Conservation (phyloP, 129 eudicot genomes). For the carrot (Daucus carota) region DNA sequence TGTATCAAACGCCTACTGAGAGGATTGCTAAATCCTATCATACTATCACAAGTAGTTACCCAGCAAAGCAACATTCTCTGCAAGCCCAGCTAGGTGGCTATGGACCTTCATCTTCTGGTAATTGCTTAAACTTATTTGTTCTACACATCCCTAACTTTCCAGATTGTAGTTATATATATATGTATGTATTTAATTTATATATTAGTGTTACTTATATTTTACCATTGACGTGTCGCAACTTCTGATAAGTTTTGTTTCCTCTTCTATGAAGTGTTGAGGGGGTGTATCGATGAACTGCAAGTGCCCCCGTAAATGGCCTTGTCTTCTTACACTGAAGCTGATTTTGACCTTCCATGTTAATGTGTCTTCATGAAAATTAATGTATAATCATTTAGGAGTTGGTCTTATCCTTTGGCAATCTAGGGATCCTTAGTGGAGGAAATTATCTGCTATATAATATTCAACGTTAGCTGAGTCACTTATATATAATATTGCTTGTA, state of each 20-base stretch:
- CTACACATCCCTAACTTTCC: not conserved
- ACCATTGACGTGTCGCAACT: not conserved
- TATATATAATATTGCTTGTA: not conserved
- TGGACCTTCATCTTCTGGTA: slow-evolving; percentile 35
- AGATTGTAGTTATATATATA: not conserved
- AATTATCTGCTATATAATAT: not conserved
- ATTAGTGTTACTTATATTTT: not conserved
- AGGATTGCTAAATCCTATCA: slow-evolving; percentile 29
- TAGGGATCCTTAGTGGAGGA: not conserved
- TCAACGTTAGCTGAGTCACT: not conserved
- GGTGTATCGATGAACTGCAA: not conserved
- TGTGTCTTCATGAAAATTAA: not conserved
- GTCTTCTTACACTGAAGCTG: not conserved
- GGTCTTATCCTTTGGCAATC: not conserved
- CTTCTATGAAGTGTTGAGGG: not conserved
- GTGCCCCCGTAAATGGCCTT: not conserved
- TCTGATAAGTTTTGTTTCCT: not conserved
- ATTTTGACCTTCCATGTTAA: not conserved
- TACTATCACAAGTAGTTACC: slow-evolving; percentile 5
- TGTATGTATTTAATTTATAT: too few species aligned
- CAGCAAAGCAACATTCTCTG: slow-evolving; percentile 17
- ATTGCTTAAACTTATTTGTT: not conserved
- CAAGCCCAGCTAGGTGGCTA: slow-evolving; percentile 20
- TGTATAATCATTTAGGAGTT: not conserved
- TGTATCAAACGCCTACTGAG: slow-evolving; percentile 31